These are phyloP conservation scores for Leccinum variicolor DNA, from an alignment of 768 basidiomycete species.

Conservation along the genomic window DNA sequence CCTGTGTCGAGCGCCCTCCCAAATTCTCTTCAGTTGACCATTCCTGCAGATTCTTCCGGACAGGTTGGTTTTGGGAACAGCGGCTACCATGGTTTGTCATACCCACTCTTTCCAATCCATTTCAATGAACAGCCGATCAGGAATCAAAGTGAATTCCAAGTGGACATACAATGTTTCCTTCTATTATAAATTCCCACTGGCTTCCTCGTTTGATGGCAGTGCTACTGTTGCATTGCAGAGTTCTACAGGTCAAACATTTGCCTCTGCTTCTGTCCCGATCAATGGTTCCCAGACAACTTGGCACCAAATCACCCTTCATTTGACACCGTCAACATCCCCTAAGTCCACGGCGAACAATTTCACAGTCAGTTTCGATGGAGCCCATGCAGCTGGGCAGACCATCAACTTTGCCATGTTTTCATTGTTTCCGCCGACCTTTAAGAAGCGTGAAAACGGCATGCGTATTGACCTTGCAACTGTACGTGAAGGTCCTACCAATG, in stretches of 20 bases:
- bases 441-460: constrained; percentile 55
- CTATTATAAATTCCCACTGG: constrained; percentile 49
- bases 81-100: constrained; percentile 48
- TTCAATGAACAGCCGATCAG: constrained; percentile 19
- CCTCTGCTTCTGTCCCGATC: constrained; percentile 35
- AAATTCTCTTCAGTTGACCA: constrained; percentile 50
- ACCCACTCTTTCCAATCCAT: not conserved
- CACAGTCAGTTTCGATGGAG: constrained; percentile 47
- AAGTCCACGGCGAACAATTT: constrained; percentile 47
- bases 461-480: constrained; percentile 57
- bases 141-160: constrained; percentile 50
- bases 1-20: constrained; percentile 57
- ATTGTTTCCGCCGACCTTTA: constrained; percentile 66
- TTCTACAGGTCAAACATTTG: constrained; percentile 40
- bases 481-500: not conserved
- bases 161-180: constrained; percentile 59
- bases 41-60: constrained; percentile 40
- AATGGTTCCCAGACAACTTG: constrained; percentile 44
- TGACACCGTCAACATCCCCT: constrained; percentile 41
- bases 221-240: constrained; percentile 46
- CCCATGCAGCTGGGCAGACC: constrained; percentile 36
- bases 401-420: constrained; percentile 58
- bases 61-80: constrained; percentile 51
- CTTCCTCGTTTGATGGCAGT: constrained; percentile 37
- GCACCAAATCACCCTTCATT: constrained; percentile 40